Evolutionary conservation across 495 filamentous ascomycete genomes (phyloP), one percentile per base, ranked within the genome.

Genomic region (Hypoxylon crocopeplum): DNA sequence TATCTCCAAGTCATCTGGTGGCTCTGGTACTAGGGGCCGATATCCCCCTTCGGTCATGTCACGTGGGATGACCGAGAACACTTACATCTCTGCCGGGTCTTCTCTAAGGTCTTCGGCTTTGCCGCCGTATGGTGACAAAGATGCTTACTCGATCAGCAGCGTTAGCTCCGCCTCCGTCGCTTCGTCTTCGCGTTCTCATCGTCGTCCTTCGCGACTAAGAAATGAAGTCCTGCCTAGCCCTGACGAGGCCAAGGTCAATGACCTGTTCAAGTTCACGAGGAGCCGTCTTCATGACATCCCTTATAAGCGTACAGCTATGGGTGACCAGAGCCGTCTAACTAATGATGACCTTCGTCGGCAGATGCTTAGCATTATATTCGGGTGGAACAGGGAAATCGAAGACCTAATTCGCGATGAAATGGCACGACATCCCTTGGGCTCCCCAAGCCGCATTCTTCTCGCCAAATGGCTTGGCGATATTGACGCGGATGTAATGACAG

Each of bases 301-400:
- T 1, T 95, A 91, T 69, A 85, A 86, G 65, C 79, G 86, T 34
- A 81, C 87, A 1, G 78, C 82, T 15, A 78, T 81, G 12, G 65
- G 84, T 22, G 87, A 90, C 54, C 82, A 88, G 53, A 67, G 76
- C 4, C 79, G 82, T 33, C 70, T 94, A 21, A 93, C 88, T 1
- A 86, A 93, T 20, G 89, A 97, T 69, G 88, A 94, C 62, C 82
- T 97, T 32, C 87, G 93, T 41, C 84, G 82, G 30, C 90, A 96
- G 74, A 98, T 98, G 95, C 78, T 98, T 15, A 91, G 84, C 68
- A 88, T 91, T 22, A 91, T 98, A 1, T 98, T 98, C 76, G 95
- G 94, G 7, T 98, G 93, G 92, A 86, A 91, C 50, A 88, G 88
- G 42, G 92, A 97, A 66, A 86, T 92, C 45, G 84, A 92, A 44